These are phyloP conservation scores for Teunomyces aglyptinius DNA, from an alignment of 805 yeast genomes.

Conservation along the genomic window DNA sequence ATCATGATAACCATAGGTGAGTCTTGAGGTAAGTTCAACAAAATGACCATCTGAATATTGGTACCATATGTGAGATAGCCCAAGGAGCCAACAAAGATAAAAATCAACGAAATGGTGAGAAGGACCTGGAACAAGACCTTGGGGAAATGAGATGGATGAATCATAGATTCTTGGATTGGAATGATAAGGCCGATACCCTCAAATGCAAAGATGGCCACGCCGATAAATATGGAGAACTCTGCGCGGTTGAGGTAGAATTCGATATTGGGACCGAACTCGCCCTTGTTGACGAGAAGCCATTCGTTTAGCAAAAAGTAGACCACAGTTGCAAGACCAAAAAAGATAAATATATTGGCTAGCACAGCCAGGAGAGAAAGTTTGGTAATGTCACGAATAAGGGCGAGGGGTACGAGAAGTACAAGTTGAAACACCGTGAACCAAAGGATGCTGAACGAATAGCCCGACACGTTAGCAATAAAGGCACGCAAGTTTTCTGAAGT, in stretches of 20 bases:
- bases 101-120: conserved; percentile 57
- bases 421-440: conserved; percentile 57
- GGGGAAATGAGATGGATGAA: conserved; percentile 70
- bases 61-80: conserved; percentile 73
- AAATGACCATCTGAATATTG: conserved; percentile 61
- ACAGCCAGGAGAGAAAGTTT: conserved; percentile 70
- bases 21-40: conserved; percentile 68
- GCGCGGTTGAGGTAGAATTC: conserved; percentile 50
- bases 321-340: conserved; percentile 64
- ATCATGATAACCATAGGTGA: conserved; percentile 60
- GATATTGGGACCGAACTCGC: conserved; percentile 47
- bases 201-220: conserved; percentile 84
- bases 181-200: conserved; percentile 83
- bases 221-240: conserved; percentile 70
- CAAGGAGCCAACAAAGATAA: conserved; percentile 61
- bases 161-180: conserved; percentile 82
- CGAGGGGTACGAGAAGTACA: conserved; percentile 60
- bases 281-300: conserved; percentile 38
- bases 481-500: conserved; percentile 72
- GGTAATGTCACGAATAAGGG: conserved; percentile 74
- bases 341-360: conserved; percentile 66
- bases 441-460: conserved; percentile 29
- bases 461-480: conserved; percentile 52
- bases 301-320: conserved; percentile 52
- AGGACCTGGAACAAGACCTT: conserved; percentile 61